Percentiles rank a stretch among this genome's conserved stretches.
Evolutionary conservation across 345 rosid species (phyloP).

Genomic region (Syzygium jambos): DNA sequence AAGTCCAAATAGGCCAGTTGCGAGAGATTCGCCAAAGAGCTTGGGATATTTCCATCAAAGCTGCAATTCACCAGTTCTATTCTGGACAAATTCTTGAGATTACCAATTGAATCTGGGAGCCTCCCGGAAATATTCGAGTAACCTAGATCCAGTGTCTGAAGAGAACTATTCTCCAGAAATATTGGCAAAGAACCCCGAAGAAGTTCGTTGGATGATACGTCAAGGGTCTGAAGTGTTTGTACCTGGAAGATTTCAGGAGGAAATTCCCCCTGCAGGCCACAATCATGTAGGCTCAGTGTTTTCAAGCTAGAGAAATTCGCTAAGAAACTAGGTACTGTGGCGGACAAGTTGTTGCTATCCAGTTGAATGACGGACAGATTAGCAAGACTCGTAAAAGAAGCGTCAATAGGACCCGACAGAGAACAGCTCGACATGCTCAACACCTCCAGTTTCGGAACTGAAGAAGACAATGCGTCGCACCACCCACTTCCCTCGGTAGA

Average conservation of each 20-base stretch:
- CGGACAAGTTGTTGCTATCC: constrained; percentile 6
- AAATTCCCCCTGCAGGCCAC: constrained; percentile 13
- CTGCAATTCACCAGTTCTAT: constrained; percentile 7
- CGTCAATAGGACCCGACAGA: constrained; percentile 24
- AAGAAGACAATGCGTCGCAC: constrained; percentile 23
- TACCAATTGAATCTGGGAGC: constrained; percentile 24
- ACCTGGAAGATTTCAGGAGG: constrained; percentile 16
- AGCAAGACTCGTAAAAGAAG: constrained; percentile 1
- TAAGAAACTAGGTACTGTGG: constrained; percentile 17
- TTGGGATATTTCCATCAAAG: neutral
- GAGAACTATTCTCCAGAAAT: constrained; percentile 4
- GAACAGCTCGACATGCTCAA: constrained; percentile 20
- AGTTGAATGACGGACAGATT: constrained; percentile 14
- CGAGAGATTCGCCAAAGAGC: no score
- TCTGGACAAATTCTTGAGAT: constrained; percentile 4
- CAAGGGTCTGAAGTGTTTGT: constrained; percentile 15
- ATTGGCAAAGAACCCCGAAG: constrained; percentile 21
- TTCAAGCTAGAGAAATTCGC: constrained; percentile 13
- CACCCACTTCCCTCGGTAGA: constrained; percentile 18
- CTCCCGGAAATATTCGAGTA: constrained; percentile 13
- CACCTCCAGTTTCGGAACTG: constrained; percentile 5
- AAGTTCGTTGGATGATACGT: neutral
- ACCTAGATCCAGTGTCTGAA: constrained; percentile 12
- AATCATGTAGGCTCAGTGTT: constrained; percentile 1
- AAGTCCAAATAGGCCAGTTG: no score